These are phyloP conservation scores for Brassica balearica DNA, from an alignment of 441 rosid species.

Conservation along the genomic window DNA sequence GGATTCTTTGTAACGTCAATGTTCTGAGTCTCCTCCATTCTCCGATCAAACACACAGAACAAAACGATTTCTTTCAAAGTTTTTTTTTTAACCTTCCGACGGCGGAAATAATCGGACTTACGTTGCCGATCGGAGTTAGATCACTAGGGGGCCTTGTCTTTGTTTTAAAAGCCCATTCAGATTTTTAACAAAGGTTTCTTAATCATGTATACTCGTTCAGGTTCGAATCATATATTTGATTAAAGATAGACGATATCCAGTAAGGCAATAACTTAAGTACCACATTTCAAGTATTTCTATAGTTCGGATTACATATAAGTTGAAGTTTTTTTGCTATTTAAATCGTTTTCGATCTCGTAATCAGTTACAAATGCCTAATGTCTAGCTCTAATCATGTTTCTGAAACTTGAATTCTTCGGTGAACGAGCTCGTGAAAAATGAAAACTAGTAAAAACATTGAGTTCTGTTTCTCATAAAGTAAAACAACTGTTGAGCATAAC, in stretches of 20 bases:
- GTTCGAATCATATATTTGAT: no score
- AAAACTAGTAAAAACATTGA: background rate
- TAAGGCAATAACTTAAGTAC: no score
- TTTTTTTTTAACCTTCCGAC: slow-evolving; percentile 27
- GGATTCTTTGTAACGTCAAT: slow-evolving; percentile 19
- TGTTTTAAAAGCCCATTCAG: no score
- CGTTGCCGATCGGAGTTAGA: background rate
- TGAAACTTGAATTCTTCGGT: background rate
- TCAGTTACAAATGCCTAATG: background rate
- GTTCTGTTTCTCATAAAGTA: background rate
- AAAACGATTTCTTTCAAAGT: background rate
- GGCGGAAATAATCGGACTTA: slow-evolving; percentile 20
- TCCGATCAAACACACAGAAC: slow-evolving; percentile 1
- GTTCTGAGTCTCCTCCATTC: slow-evolving; percentile 43
- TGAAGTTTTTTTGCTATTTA: no score
- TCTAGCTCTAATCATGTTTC: background rate
- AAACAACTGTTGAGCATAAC: slow-evolving; percentile 12
- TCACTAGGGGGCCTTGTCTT: slow-evolving; percentile 7
- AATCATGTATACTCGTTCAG: no score
- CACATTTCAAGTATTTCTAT: no score
- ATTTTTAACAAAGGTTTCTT: no score
- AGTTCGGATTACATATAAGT: no score
- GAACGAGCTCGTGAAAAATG: background rate
- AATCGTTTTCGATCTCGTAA: no score
- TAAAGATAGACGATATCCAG: no score